Evolutionary conservation across 345 rosid species (phyloP), one percentile per base, ranked within the genome.

Genomic region (Salix dunnii): DNA sequence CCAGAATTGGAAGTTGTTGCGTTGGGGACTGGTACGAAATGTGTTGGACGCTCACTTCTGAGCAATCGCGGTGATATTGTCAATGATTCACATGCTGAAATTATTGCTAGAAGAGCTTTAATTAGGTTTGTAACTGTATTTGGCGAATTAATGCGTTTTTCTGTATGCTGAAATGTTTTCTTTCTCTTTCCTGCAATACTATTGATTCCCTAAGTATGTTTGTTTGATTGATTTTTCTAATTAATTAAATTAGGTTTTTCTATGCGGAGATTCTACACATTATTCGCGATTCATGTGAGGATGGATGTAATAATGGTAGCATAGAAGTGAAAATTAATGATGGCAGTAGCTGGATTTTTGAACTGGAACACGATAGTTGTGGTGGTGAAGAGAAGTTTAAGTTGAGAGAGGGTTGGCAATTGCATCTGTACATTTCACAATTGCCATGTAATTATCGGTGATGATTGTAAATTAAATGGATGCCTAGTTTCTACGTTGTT

Each of bases 41-140:
- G 98, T 74, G 74, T 91, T 17, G 92, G 91, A 35, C 75, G 89
- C 13, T 88, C 94, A 25, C 88, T 78, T 14, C 61, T 92, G 86
- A 90, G 94, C 82, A 76, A 79, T 51, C 89, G 82, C 6, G 98
- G 99, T 16, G 97, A 95, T 78, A 82, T 89, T 77, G 89, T 96
- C 21, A 91, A 93, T 75, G 98, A 96, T 80, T 90, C 98, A 14
- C 99, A 96, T 73, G 99, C 97, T 17, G 96, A 95, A 76, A 87
- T 95, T 74, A 83, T 90, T 31, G 89, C 97, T 14, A 89, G 99
- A 73, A 88, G 97, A 87, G 86, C 97, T 76, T 83, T 93, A 23
- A 33, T 95, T 72, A 95, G 96, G 98, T 90, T 27, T 18, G 1
- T 40, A 13, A 3, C 31, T 21, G 2, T 31, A 2, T 31, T 72